phyloP scores from a whole-genome alignment of 306 rosid species.

The Quercus parvula region DNA sequence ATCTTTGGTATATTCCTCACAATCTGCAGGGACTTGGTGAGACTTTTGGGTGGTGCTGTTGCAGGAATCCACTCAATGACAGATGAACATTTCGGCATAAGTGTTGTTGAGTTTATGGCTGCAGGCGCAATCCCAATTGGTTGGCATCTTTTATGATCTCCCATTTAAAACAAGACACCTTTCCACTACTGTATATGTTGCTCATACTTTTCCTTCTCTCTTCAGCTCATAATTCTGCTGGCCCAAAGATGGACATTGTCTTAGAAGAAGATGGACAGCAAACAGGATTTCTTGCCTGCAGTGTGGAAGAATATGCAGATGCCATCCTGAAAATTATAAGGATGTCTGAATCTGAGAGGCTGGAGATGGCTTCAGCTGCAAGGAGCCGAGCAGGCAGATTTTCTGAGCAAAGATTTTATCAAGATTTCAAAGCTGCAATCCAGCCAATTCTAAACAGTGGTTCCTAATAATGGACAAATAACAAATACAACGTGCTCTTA shows the following conservation, averaged over 20 bases:
- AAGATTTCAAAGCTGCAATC: slow-evolving; percentile 71
- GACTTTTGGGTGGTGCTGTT: slow-evolving; percentile 65
- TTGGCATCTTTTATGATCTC: slow-evolving; percentile 24
- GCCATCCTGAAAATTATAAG: slow-evolving; percentile 54
- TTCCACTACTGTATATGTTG: neutral
- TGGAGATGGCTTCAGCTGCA: slow-evolving; percentile 78
- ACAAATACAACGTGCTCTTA: neutral
- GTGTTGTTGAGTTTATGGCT: slow-evolving; percentile 97
- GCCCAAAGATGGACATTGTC: slow-evolving; percentile 96
- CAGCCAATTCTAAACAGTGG: slow-evolving; percentile 40
- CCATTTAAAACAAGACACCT: neutral
- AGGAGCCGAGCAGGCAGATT: slow-evolving; percentile 75
- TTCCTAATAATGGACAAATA: slow-evolving; percentile 30
- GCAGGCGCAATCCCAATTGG: slow-evolving; percentile 97
- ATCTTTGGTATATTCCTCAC: slow-evolving; percentile 11
- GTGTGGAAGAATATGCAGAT: slow-evolving; percentile 75
- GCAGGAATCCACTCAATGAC: slow-evolving; percentile 98
- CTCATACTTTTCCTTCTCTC: slow-evolving; percentile 15
- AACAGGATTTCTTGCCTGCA: slow-evolving; percentile 84
- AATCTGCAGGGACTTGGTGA: slow-evolving; percentile 70
- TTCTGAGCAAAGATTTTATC: slow-evolving; percentile 82
- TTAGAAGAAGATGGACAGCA: slow-evolving; percentile 70
- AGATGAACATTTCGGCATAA: slow-evolving; percentile 94
- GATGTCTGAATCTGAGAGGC: slow-evolving; percentile 66
- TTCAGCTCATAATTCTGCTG: slow-evolving; percentile 95